A percentile compares a stretch with the other conserved stretches of the same genome.
Conservation (phyloP, 305 asterid genomes). For the Galium porrigens region DNA sequence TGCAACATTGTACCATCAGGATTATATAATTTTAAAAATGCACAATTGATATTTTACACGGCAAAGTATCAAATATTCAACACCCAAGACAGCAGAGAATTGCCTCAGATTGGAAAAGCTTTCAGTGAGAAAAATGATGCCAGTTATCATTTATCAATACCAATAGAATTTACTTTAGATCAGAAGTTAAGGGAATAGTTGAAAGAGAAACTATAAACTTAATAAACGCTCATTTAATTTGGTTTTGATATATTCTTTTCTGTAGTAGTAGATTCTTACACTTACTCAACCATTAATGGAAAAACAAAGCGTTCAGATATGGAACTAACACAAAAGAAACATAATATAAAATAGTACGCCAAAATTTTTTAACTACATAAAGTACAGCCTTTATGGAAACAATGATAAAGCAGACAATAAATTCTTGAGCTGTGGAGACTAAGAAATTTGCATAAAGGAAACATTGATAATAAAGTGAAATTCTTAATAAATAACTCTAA, state of each 20-base stretch:
- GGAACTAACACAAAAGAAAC: background rate
- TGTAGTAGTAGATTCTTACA: background rate
- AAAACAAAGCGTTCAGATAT: background rate
- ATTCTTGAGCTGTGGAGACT: background rate
- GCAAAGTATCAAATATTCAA: background rate
- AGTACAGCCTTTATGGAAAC: background rate
- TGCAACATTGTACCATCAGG: slow-evolving; percentile 21
- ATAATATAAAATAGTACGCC: background rate
- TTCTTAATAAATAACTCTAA: no score
- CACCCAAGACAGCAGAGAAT: background rate
- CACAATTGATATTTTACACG: background rate
- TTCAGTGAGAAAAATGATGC: background rate
- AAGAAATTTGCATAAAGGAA: background rate
- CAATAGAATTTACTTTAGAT: background rate
- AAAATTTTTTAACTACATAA: background rate
- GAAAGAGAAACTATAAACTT: slow-evolving; percentile 3
- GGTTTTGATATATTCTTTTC: background rate
- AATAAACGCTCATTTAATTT: background rate
- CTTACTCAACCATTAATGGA: background rate
- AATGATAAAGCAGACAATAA: background rate
- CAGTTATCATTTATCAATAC: background rate
- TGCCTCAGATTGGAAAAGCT: background rate
- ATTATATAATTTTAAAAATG: no score
- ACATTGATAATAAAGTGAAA: background rate
- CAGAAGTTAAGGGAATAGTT: background rate